A percentile compares a stretch with the other conserved stretches of the same genome.
These are phyloP conservation scores for Beauveria varroae DNA, from an alignment of 2,329 filamentous ascomycete species.

Conservation along the genomic window DNA sequence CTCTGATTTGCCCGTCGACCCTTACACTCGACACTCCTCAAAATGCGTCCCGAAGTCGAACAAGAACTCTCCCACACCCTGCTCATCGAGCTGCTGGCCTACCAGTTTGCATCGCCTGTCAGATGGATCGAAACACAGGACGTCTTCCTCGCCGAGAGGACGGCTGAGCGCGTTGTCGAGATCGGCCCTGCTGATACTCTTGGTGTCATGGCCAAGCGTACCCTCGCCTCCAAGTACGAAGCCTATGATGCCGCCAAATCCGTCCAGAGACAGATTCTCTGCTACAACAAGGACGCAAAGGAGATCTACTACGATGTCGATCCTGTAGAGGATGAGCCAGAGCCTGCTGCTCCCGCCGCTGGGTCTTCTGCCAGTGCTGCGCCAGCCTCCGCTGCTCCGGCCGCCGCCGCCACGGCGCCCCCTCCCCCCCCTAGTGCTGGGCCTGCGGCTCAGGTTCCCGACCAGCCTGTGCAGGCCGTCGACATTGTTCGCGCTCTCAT, in stretches of 20 bases:
- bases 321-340: slow-evolving; percentile 83
- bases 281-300: slow-evolving; percentile 98
- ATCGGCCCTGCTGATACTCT: slow-evolving; percentile 95
- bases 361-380: slow-evolving; percentile 39
- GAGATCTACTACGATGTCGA: slow-evolving; percentile 99
- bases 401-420: slow-evolving; percentile 39
- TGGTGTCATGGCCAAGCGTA: slow-evolving; percentile 95
- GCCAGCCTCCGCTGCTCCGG: slow-evolving; percentile 46
- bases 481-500: slow-evolving; percentile 86
- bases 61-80: slow-evolving; percentile 98
- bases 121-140: slow-evolving; percentile 99
- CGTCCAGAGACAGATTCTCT: slow-evolving; percentile 92
- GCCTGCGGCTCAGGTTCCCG: slow-evolving; percentile 77
- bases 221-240: slow-evolving; percentile 94
- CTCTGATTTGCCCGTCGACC: slow-evolving; percentile 1
- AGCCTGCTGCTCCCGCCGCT: slow-evolving; percentile 45
- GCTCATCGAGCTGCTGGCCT: slow-evolving; percentile 96
- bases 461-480: slow-evolving; percentile 78
- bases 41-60: slow-evolving; percentile 96
- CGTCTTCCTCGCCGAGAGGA: slow-evolving; percentile 96
- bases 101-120: slow-evolving; percentile 97
- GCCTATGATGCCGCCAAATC: slow-evolving; percentile 96
- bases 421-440: slow-evolving; percentile 65
- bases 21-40: slow-evolving; percentile 27
- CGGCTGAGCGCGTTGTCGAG: slow-evolving; percentile 94